A percentile compares a stretch with the other conserved stretches of the same genome.
Evolutionary conservation across 2,329 filamentous ascomycete species (phyloP).

Genomic region (Aphanoascus verrucosus): DNA sequence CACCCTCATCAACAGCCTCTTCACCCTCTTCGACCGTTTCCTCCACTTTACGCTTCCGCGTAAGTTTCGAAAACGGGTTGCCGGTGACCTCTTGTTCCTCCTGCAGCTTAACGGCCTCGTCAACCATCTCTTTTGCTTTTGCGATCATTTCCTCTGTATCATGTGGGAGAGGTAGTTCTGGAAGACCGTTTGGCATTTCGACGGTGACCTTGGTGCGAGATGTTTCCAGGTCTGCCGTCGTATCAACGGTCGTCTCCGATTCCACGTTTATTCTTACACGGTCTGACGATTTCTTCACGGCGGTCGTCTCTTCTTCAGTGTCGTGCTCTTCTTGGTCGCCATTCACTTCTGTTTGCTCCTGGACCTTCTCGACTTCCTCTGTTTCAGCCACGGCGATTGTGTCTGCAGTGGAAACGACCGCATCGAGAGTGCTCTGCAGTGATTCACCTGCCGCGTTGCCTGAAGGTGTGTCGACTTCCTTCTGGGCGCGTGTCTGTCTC

Average conservation of each 20-base stretch:
- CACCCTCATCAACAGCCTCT: conserved; percentile 27
- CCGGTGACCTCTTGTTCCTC: conserved; percentile 29
- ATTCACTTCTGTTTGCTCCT: conserved; percentile 22
- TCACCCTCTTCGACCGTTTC: conserved; percentile 46
- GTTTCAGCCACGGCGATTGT: conserved; percentile 14
- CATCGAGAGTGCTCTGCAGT: conserved; percentile 40
- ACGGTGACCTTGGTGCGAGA: conserved; percentile 64
- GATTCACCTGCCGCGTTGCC: conserved; percentile 40
- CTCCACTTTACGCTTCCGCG: conserved; percentile 62
- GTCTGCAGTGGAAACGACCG: conserved; percentile 26
- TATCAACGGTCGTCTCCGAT: conserved; percentile 47
- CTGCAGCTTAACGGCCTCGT: conserved; percentile 49
- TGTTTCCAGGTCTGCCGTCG: conserved; percentile 48
- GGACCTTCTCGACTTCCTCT: conserved; percentile 19
- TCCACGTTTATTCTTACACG: conserved; percentile 61
- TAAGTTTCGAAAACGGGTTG: conserved; percentile 20
- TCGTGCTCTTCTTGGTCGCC: conserved; percentile 24
- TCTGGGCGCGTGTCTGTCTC: conserved; percentile 40
- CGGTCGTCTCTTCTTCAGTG: conserved; percentile 5
- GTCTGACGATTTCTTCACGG: conserved; percentile 13
- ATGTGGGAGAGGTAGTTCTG: conserved; percentile 61
- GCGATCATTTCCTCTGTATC: conserved; percentile 75
- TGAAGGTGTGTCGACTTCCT: conserved; percentile 40
- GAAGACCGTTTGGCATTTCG: conserved; percentile 57
- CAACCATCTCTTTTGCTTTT: conserved; percentile 79